Base-by-base conservation (phyloP, 257 asterid genomes). In the Cinchona pubescens region DNA sequence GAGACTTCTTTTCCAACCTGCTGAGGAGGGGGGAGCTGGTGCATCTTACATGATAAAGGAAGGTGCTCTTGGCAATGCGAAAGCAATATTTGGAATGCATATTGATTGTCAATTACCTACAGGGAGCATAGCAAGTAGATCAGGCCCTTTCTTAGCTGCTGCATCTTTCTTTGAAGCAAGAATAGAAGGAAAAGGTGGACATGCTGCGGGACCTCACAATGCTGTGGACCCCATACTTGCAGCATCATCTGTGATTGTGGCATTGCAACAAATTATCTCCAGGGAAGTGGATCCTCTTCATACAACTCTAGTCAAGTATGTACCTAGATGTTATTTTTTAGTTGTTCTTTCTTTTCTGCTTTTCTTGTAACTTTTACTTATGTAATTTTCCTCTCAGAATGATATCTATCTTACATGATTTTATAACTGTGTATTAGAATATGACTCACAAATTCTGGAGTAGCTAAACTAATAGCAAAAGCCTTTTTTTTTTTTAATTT, bases 21-120 rank as follows among this genome's bases (percentile, higher is more conserved):
- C 97, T 0, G 98, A 92, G 85, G 98, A 89, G 76, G 98, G 96
- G 48, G 97, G 98, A 61, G 98, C 94, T 34, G 98, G 98, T 5
- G 96, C 96, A 15, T 83, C 87, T 65, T 51, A 83, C 71, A 92
- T 92, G 98, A 83, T 91, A 78, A 88, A 86, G 64, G 96, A 92
- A 83, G 97, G 98, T 27, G 98, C 93, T 68, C 94, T 92, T 75
- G 92, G 91, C 60, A 68, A 78, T 56, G 86, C 93, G 29, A 90
- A 91, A 78, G 96, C 94, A 18, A 91, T 92, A 70, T 92, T 89
- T 58, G 97, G 93, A 12, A 88, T 91, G 96, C 98, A 92, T 42
- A 79, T 89, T 71, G 88, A 79, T 83, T 83, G 32, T 61, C 70
- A 70, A 59, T 63, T 40, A 35, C 90, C 94, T 11, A 91, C 97